Percentiles rank a stretch among this genome's conserved stretches.
Conservation (phyloP, 1,139 yeast genomes). For the Sugiyamaella sp. region DNA sequence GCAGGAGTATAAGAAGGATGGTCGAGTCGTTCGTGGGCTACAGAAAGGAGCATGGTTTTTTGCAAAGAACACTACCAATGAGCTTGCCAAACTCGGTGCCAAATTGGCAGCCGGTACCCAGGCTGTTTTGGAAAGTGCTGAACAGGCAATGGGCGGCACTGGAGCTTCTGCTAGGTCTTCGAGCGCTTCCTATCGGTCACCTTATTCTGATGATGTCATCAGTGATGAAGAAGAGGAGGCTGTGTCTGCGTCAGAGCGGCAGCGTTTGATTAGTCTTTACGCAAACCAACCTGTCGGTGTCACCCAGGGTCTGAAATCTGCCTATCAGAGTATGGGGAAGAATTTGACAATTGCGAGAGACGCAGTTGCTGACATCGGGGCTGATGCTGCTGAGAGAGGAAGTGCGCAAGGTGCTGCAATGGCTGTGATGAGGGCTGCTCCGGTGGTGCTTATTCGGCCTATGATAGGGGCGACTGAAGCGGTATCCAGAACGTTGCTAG, state of each 20-base stretch:
- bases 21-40: slow-evolving; percentile 66
- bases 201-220: slow-evolving; percentile 35
- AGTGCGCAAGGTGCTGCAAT: slow-evolving; percentile 66
- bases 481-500: slow-evolving; percentile 76
- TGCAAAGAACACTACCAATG: slow-evolving; percentile 79
- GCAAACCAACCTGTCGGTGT: slow-evolving; percentile 80
- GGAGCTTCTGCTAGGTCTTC: slow-evolving; percentile 52
- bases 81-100: slow-evolving; percentile 78
- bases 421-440: slow-evolving; percentile 75
- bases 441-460: slow-evolving; percentile 79
- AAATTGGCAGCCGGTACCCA: slow-evolving; percentile 90
- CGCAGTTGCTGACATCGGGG: slow-evolving; percentile 61
- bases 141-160: slow-evolving; percentile 70
- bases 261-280: slow-evolving; percentile 62
- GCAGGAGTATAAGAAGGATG: slow-evolving; percentile 72
- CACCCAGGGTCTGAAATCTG: slow-evolving; percentile 70
- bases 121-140: slow-evolving; percentile 76
- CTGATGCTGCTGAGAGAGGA: slow-evolving; percentile 55
- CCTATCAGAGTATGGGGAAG: slow-evolving; percentile 70
- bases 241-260: slow-evolving; percentile 28
- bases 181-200: slow-evolving; percentile 28
- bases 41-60: slow-evolving; percentile 80
- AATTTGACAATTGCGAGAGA: slow-evolving; percentile 69
- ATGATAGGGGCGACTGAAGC: slow-evolving; percentile 94
- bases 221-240: slow-evolving; percentile 39